Percentiles rank a stretch among this genome's conserved stretches.
These are phyloP conservation scores for Aspergillus ochraceoroseus DNA, from an alignment of 2,329 filamentous ascomycete genomes.

Conservation along the genomic window DNA sequence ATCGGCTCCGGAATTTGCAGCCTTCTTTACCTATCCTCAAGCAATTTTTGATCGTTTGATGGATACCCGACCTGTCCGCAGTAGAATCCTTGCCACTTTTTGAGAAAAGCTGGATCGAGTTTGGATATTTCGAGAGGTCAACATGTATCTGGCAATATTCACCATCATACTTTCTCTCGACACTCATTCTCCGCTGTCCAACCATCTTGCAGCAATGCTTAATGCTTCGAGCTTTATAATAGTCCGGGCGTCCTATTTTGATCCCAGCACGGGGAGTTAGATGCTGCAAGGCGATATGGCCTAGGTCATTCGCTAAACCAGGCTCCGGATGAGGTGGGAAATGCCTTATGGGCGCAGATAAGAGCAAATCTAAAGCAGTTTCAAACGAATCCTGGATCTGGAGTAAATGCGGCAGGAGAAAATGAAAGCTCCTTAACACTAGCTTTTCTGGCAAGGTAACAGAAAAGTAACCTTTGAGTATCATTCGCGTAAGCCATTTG, in stretches of 20 bases:
- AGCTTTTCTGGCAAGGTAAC: slow-evolving; percentile 56
- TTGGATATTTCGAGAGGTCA: slow-evolving; percentile 53
- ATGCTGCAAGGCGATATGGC: slow-evolving; percentile 36
- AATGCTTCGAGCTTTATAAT: slow-evolving; percentile 64
- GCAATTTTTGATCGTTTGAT: slow-evolving; percentile 59
- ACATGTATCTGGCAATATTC: slow-evolving; percentile 90
- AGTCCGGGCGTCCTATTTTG: slow-evolving; percentile 61
- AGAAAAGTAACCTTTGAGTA: slow-evolving; percentile 71
- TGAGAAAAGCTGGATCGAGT: slow-evolving; percentile 74
- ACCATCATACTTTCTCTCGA: slow-evolving; percentile 79
- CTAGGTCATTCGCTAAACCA: slow-evolving; percentile 28
- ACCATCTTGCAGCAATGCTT: slow-evolving; percentile 68
- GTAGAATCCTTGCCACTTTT: slow-evolving; percentile 92
- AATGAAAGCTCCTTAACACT: slow-evolving; percentile 60
- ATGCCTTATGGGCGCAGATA: slow-evolving; percentile 29
- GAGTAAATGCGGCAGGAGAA: slow-evolving; percentile 63
- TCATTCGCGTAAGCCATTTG: slow-evolving; percentile 80
- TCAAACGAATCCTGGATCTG: slow-evolving; percentile 65
- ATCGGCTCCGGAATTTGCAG: slow-evolving; percentile 59
- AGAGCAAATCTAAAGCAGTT: slow-evolving; percentile 55
- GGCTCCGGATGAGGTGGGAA: slow-evolving; percentile 38
- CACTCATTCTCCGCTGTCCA: slow-evolving; percentile 58
- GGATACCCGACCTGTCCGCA: slow-evolving; percentile 58
- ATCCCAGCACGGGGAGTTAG: slow-evolving; percentile 55
- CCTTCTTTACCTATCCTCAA: slow-evolving; percentile 56